Percentiles rank a stretch among this genome's conserved stretches.
Evolutionary conservation across 306 rosid genomes (phyloP).

Genomic region (Delonix regia): DNA sequence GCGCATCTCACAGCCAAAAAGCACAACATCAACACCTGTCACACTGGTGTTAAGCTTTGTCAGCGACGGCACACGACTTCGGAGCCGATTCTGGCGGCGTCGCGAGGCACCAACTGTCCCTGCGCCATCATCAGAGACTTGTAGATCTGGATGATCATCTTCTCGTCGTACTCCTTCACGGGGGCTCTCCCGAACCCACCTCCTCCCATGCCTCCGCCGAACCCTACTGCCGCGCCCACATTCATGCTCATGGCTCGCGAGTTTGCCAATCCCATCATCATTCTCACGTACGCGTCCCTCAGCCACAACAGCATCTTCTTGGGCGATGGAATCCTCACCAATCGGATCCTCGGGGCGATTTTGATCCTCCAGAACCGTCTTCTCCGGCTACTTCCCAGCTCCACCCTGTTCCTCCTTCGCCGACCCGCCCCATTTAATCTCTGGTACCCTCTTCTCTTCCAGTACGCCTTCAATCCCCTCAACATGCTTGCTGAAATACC

Average conservation of each 20-base stretch:
- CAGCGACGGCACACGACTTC: slow-evolving; percentile 36
- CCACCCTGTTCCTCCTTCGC: slow-evolving; percentile 33
- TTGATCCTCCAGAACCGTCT: slow-evolving; percentile 64
- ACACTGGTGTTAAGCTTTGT: background rate
- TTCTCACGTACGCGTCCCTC: slow-evolving; percentile 70
- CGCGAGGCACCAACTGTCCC: slow-evolving; percentile 45
- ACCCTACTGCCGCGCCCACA: slow-evolving; percentile 30
- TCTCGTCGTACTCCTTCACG: slow-evolving; percentile 78
- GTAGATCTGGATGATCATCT: slow-evolving; percentile 69
- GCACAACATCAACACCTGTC: no score
- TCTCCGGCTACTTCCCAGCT: slow-evolving; percentile 37
- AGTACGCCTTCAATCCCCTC: slow-evolving; percentile 54
- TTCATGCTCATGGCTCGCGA: slow-evolving; percentile 50
- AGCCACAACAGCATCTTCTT: slow-evolving; percentile 69
- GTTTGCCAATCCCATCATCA: slow-evolving; percentile 74
- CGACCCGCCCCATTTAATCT: slow-evolving; percentile 43
- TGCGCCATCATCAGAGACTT: slow-evolving; percentile 56
- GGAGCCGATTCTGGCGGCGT: slow-evolving; percentile 33
- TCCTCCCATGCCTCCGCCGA: slow-evolving; percentile 31
- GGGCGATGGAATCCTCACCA: slow-evolving; percentile 52
- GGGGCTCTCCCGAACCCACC: slow-evolving; percentile 39
- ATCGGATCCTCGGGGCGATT: slow-evolving; percentile 51
- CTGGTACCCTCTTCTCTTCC: slow-evolving; percentile 57
- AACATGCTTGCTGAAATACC: slow-evolving; percentile 47
- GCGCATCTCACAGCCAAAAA: background rate